Percentiles rank a stretch among this genome's conserved stretches.
Evolutionary conservation across 768 basidiomycete genomes (phyloP).

Genomic region (Mycena galericulata): DNA sequence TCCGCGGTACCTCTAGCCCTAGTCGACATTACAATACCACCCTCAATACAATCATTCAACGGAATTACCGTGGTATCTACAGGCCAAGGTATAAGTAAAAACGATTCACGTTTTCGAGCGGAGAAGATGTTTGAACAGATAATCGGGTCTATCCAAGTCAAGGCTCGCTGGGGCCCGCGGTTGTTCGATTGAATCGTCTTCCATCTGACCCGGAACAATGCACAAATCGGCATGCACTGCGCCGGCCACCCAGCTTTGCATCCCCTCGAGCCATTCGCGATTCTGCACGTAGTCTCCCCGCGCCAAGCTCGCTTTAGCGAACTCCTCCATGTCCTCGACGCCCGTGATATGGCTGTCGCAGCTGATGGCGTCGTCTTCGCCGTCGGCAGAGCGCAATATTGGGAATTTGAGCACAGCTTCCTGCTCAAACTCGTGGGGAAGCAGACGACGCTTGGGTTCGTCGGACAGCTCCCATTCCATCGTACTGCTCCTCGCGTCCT

Average conservation of each 20-base stretch:
- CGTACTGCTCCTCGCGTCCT: too few species aligned
- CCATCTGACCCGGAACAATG: too few species aligned
- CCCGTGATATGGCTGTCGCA: constrained; percentile 3
- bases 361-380: constrained; percentile 16
- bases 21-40: not conserved
- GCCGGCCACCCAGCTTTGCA: not conserved
- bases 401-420: not conserved
- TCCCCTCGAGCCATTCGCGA: not conserved
- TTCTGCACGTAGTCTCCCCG: not conserved
- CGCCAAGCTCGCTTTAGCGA: not conserved
- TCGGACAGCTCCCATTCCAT: constrained; percentile 4
- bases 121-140: not conserved
- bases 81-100: not conserved
- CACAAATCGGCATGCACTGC: not conserved
- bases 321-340: constrained; percentile 9
- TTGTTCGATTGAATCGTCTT: constrained; percentile 3
- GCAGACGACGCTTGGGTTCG: constrained; percentile 22
- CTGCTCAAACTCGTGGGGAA: constrained; percentile 6
- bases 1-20: too few species aligned
- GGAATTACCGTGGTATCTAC: not conserved
- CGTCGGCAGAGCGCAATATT: not conserved
- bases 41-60: not conserved
- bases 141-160: constrained; percentile 8
- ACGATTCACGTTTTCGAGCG: not conserved
- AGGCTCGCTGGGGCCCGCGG: constrained; percentile 19